Percentiles rank a stretch among this genome's conserved stretches.
Conservation (phyloP, 228 moss, liverwort and hornwort genomes). For the Sphagnum fallax region DNA sequence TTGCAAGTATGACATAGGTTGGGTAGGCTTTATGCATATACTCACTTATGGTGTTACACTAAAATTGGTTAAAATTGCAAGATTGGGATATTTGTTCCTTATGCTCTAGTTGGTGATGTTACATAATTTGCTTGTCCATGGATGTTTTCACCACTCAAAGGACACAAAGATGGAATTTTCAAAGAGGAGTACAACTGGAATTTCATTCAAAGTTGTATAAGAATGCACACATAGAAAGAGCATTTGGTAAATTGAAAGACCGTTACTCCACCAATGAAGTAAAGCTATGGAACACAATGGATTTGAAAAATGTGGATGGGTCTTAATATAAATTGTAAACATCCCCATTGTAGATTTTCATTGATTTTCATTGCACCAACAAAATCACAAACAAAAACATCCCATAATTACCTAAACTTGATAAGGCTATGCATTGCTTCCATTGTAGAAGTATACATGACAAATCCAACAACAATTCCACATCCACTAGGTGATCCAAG, state of each 20-base stretch:
- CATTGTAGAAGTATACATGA: too few species aligned
- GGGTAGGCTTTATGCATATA: background rate
- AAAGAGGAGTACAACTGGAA: background rate
- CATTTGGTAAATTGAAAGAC: background rate
- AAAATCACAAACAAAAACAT: too few species aligned
- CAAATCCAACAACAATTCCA: too few species aligned
- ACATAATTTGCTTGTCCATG: background rate
- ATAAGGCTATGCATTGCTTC: too few species aligned
- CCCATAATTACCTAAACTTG: too few species aligned
- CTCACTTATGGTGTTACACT: background rate
- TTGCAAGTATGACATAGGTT: background rate
- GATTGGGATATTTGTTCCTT: background rate
- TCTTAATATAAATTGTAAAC: too few species aligned
- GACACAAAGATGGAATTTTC: background rate
- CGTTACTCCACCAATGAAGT: too few species aligned
- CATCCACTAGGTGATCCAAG: too few species aligned
- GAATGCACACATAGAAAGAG: background rate
- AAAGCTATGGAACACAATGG: too few species aligned
- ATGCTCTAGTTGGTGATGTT: background rate
- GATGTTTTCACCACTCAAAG: background rate
- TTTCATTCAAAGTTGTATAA: background rate
- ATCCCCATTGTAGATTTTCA: too few species aligned
- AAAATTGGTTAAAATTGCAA: background rate
- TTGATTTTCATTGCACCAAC: too few species aligned
- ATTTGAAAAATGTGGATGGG: too few species aligned